Evolutionary conservation across 331 rosid genomes (phyloP).

Genomic region (Dryas integrifolia): DNA sequence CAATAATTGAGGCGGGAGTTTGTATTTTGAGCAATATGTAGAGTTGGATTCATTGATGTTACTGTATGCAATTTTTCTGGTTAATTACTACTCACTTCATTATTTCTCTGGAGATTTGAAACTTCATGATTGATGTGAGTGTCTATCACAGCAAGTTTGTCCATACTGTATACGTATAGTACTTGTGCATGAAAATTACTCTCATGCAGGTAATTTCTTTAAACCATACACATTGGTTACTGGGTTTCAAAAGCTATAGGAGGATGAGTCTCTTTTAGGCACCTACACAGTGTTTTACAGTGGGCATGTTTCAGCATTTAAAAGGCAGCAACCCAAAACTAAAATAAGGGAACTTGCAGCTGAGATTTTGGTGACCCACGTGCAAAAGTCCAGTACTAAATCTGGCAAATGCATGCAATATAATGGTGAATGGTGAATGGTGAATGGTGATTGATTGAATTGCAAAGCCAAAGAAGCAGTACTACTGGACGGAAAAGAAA

Average conservation of each 20-base stretch:
- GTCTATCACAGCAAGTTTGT: not conserved
- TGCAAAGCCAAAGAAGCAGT: no score
- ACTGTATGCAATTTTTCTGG: not conserved
- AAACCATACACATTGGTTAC: not conserved
- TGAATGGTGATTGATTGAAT: slow-evolving; percentile 2
- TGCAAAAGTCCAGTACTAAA: slow-evolving; percentile 8
- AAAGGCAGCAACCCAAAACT: not conserved
- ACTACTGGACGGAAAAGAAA: slow-evolving; percentile 18
- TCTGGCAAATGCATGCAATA: slow-evolving; percentile 22
- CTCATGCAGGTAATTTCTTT: not conserved
- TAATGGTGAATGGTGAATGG: no score
- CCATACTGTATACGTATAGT: no score
- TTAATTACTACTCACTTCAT: not conserved
- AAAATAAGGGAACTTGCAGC: slow-evolving; percentile 9
- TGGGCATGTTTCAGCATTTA: not conserved
- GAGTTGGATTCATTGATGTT: not conserved
- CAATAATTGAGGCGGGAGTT: no score
- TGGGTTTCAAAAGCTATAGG: not conserved
- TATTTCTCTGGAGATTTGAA: not conserved
- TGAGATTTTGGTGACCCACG: slow-evolving; percentile 22
- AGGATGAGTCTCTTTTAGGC: slow-evolving; percentile 9
- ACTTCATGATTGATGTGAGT: not conserved
- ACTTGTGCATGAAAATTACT: not conserved
- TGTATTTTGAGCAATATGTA: no score
- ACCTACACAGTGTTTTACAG: not conserved